phyloP scores from a whole-genome alignment of 73 alveolate species.

The Tetrahymena borealis region DNA sequence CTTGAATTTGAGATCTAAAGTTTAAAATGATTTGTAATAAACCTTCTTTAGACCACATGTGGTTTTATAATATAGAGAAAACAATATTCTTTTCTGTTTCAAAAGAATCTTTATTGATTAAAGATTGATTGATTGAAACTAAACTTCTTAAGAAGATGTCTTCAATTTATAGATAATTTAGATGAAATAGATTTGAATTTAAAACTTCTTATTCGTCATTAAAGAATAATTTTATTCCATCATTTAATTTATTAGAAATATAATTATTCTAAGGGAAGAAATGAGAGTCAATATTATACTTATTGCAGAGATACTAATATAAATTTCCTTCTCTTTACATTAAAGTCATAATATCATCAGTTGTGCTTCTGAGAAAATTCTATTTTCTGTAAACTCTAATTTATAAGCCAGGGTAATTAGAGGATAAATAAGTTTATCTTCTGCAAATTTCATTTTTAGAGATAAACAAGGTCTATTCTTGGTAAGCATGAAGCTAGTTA shows the following conservation, averaged over 20 bases:
- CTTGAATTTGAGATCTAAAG: background rate
- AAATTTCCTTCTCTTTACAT: background rate
- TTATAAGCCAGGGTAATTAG: background rate
- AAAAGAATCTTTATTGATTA: background rate
- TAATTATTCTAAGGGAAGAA: background rate
- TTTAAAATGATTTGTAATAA: background rate
- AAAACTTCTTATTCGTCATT: background rate
- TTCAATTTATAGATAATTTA: background rate
- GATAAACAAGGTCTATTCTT: background rate
- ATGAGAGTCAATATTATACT: background rate
- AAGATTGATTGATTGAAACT: background rate
- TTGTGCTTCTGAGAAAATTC: background rate
- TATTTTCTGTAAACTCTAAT: background rate
- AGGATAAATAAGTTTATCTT: background rate
- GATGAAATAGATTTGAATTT: background rate
- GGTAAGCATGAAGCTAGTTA: background rate
- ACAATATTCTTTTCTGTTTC: background rate
- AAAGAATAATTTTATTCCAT: background rate
- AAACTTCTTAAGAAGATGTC: background rate
- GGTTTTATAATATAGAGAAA: background rate
- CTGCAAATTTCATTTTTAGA: background rate
- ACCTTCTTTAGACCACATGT: background rate
- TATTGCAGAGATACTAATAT: background rate
- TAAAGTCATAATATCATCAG: background rate
- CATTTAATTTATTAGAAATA: no score